A percentile compares a stretch with the other conserved stretches of the same genome.
phyloP scores from a whole-genome alignment of 2,329 filamentous ascomycete genomes.

The Penicillium aurantiogriseum region DNA sequence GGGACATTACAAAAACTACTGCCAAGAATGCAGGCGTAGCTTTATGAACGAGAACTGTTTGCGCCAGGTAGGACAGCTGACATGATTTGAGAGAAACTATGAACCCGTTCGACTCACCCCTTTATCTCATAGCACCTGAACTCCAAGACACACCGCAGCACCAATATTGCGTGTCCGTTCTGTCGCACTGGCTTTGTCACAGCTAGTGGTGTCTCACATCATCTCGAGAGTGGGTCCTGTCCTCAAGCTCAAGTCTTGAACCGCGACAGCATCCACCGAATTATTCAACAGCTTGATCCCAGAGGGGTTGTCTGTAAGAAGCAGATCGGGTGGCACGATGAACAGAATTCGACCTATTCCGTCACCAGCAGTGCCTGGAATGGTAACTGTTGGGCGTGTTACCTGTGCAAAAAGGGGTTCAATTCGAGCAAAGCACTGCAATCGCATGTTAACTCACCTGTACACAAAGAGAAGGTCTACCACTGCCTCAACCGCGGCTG shows the following conservation, averaged over 20 bases:
- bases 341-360: not conserved
- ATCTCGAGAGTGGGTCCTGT: slow-evolving; percentile 54
- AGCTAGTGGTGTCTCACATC: slow-evolving; percentile 55
- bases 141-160: slow-evolving; percentile 51
- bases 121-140: slow-evolving; percentile 51
- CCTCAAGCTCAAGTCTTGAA: not conserved
- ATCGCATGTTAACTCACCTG: slow-evolving; percentile 55
- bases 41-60: not conserved
- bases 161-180: slow-evolving; percentile 54
- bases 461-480: slow-evolving; percentile 51
- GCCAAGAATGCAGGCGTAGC: not conserved
- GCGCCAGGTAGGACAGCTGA: not conserved
- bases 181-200: slow-evolving; percentile 50
- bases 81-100: not conserved
- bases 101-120: not conserved
- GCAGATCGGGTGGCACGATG: not conserved
- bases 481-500: slow-evolving; percentile 44
- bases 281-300: not conserved
- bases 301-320: not conserved
- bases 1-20: not conserved
- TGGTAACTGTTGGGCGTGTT: slow-evolving; percentile 39
- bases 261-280: not conserved
- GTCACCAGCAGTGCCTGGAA: not conserved
- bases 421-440: slow-evolving; percentile 40
- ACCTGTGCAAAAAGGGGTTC: slow-evolving; percentile 54